Evolutionary conservation across 164 flowering plant species (phyloP).

Genomic region (Santalum album): DNA sequence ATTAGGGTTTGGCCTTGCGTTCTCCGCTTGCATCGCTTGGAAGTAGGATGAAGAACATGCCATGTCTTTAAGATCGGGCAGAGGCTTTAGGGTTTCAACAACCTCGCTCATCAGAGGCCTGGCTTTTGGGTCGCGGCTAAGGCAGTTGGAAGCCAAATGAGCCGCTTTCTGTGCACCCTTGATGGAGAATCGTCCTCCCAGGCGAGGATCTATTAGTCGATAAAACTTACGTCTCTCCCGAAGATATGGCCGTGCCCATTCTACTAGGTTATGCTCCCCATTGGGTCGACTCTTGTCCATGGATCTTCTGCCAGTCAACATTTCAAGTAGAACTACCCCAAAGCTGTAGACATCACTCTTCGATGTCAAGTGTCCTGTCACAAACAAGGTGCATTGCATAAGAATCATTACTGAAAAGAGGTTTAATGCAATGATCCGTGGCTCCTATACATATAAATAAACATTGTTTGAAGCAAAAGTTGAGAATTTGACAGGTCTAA

Average conservation of each 20-base stretch:
- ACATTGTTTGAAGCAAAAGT: neutral
- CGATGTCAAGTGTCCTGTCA: slow-evolving; percentile 26
- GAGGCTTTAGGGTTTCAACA: slow-evolving; percentile 23
- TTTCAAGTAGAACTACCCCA: slow-evolving; percentile 28
- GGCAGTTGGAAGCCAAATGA: slow-evolving; percentile 22
- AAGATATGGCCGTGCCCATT: slow-evolving; percentile 27
- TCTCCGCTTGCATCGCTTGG: slow-evolving; percentile 23
- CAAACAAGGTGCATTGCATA: neutral
- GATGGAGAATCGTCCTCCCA: slow-evolving; percentile 24
- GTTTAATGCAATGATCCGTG: neutral
- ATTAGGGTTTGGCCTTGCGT: neutral
- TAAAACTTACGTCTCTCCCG: slow-evolving; percentile 21
- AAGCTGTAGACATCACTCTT: slow-evolving; percentile 32
- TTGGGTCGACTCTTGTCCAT: slow-evolving; percentile 25
- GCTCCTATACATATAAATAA: neutral
- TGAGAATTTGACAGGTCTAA: slow-evolving; percentile 1
- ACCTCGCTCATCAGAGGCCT: slow-evolving; percentile 33
- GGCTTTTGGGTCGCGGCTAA: slow-evolving; percentile 21
- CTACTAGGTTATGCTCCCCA: slow-evolving; percentile 28
- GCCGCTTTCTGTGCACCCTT: slow-evolving; percentile 24
- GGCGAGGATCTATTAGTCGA: slow-evolving; percentile 23
- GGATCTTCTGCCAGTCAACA: slow-evolving; percentile 27
- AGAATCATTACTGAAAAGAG: neutral
- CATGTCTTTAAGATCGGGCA: slow-evolving; percentile 23
- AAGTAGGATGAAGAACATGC: slow-evolving; percentile 23